Conservation (phyloP, 345 rosid genomes). For the Pistacia atlantica region DNA sequence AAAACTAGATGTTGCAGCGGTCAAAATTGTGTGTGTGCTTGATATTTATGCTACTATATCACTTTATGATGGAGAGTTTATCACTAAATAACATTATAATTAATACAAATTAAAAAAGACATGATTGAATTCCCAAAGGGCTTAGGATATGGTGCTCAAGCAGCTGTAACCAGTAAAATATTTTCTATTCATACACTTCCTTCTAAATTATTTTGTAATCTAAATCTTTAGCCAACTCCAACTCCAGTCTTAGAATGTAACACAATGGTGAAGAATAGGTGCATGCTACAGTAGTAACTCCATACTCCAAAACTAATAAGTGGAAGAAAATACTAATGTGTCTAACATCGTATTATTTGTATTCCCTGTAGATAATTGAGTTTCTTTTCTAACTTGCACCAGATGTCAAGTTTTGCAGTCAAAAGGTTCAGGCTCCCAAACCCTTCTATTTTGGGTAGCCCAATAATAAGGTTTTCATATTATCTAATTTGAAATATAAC, state of each 20-base stretch:
- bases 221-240: slow-evolving; percentile 1
- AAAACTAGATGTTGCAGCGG: slow-evolving; percentile 1
- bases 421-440: background rate
- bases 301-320: background rate
- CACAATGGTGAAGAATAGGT: background rate
- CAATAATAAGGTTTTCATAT: background rate
- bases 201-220: background rate
- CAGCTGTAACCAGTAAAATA: background rate
- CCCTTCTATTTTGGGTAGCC: slow-evolving; percentile 8
- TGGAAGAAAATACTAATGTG: background rate
- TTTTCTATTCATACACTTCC: background rate
- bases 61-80: background rate
- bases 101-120: background rate
- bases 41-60: background rate
- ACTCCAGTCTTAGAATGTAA: background rate
- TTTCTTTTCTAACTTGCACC: background rate
- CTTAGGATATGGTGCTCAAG: background rate
- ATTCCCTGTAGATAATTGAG: background rate
- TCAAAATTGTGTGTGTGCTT: background rate
- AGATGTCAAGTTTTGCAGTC: background rate
- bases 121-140: background rate
- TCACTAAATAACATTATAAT: background rate
- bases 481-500: background rate
- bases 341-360: background rate
- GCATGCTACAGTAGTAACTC: background rate